These are phyloP conservation scores for Blastobotrys americana DNA, from an alignment of 805 yeast species.

Conservation along the genomic window DNA sequence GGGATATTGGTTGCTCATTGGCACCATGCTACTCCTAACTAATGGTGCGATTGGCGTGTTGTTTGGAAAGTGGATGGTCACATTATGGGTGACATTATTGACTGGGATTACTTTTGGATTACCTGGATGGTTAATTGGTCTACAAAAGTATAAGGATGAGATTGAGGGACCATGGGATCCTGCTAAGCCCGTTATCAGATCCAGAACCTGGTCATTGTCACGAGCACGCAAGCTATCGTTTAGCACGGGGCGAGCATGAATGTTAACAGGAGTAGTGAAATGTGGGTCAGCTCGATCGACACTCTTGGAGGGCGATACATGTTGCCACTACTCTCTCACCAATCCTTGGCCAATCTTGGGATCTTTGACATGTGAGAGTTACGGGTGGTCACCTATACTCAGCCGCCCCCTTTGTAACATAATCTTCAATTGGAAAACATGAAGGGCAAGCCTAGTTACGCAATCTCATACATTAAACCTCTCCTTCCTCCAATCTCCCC, in stretches of 20 bases:
- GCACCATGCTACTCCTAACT: slow-evolving; percentile 15
- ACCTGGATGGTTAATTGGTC: slow-evolving; percentile 61
- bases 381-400: too few species aligned
- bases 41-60: slow-evolving; percentile 30
- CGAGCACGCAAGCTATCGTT: neutral
- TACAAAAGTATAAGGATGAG: slow-evolving; percentile 76
- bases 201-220: neutral
- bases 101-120: slow-evolving; percentile 45
- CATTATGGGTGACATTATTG: slow-evolving; percentile 47
- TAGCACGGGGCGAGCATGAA: neutral
- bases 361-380: too few species aligned
- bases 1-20: slow-evolving; percentile 20
- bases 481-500: too few species aligned
- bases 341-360: too few species aligned
- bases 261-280: too few species aligned
- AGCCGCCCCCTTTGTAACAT: too few species aligned
- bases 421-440: too few species aligned
- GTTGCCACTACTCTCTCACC: too few species aligned
- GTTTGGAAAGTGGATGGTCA: slow-evolving; percentile 37
- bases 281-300: too few species aligned
- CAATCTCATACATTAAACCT: too few species aligned
- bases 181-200: slow-evolving; percentile 57
- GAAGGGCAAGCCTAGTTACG: too few species aligned
- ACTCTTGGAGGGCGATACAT: too few species aligned
- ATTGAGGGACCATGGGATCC: slow-evolving; percentile 92